Base-by-base conservation (phyloP, 169 alveolate species). In the Eimeria sp. region DNA sequence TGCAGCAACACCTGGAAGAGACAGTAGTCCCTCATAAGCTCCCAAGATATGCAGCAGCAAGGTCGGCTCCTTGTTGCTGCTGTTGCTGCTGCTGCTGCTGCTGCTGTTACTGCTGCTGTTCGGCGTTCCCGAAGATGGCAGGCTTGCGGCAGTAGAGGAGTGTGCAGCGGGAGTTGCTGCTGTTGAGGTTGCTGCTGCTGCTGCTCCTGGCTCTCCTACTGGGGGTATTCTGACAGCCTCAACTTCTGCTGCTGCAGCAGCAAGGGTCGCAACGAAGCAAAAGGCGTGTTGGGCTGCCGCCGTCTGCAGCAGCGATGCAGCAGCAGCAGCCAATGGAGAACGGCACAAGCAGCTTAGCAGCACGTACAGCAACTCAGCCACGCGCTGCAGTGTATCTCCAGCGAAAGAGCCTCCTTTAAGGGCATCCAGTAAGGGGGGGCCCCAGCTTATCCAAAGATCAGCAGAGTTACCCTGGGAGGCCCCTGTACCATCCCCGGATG, bases 61-160 rank as follows among this genome's bases (percentile, higher is more conserved):
- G 51, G 70, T 2, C 6, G 72, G 18, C 27, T 82, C 90, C 49
- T 25, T 54, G 54, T 73, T 54, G 90, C 90, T 82, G 90, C 90
- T 82, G 88, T 45, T 78, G 88, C 3, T 78, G 88, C 88, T 78
- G 88, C 61, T 78, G 88, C 88, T 78, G 88, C 22, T 45, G 88
- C 88, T 76, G 88, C 30, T 30, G 61, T 34, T 76, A 63, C 51
- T 45, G 88, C 51, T 78, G 83, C 83, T 72, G 83, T 18, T 72
- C 40, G 65, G 87, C 6, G 57, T 76, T 27, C 34, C 57, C 34
- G 87, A 34, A 30, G 49, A 76, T 4, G 87, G 87, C 49, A 40
- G 57, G 9, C 54, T 73, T 51, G 90, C 72, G 4, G 90, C 90
- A 82, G 90, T 20, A 25, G 72, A 30, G 30, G 73, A 5, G n/a